phyloP scores from a whole-genome alignment of 148 eudicot species.

The Camellia sinensis region DNA sequence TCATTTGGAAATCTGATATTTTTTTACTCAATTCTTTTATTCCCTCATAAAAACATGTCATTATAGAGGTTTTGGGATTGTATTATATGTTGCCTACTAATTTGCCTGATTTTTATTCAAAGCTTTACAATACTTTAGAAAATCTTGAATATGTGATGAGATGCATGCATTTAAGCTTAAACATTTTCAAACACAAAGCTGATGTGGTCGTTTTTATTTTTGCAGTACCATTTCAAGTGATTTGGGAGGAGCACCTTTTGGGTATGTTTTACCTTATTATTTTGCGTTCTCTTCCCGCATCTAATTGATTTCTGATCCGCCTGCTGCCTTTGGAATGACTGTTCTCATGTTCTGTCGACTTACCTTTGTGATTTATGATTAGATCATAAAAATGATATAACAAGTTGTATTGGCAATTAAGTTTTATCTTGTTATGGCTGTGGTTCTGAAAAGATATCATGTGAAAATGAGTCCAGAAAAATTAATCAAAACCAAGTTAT shows the following conservation, averaged over 20 bases:
- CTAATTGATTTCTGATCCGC: neutral
- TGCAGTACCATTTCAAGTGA: slow-evolving; percentile 76
- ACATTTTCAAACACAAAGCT: neutral
- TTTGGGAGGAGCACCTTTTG: slow-evolving; percentile 86
- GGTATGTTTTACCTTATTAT: slow-evolving; percentile 41
- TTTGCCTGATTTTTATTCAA: neutral
- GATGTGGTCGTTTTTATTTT: slow-evolving; percentile 12
- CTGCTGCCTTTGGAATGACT: neutral
- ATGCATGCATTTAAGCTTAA: neutral
- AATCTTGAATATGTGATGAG: neutral
- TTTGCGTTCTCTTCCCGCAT: neutral
- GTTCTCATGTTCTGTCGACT: neutral
- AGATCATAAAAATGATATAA: neutral
- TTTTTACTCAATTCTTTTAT: too few species aligned
- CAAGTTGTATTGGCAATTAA: neutral
- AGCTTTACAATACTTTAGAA: neutral
- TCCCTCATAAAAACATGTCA: neutral
- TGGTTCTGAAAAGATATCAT: neutral
- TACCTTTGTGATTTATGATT: neutral
- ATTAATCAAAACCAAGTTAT: neutral
- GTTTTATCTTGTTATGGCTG: neutral
- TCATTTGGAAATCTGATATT: too few species aligned
- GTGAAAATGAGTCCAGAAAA: neutral
- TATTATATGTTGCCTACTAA: neutral
- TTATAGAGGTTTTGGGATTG: neutral